Evolutionary conservation across 495 filamentous ascomycete species (phyloP).

Genomic region (Venustampulla echinocandica): DNA sequence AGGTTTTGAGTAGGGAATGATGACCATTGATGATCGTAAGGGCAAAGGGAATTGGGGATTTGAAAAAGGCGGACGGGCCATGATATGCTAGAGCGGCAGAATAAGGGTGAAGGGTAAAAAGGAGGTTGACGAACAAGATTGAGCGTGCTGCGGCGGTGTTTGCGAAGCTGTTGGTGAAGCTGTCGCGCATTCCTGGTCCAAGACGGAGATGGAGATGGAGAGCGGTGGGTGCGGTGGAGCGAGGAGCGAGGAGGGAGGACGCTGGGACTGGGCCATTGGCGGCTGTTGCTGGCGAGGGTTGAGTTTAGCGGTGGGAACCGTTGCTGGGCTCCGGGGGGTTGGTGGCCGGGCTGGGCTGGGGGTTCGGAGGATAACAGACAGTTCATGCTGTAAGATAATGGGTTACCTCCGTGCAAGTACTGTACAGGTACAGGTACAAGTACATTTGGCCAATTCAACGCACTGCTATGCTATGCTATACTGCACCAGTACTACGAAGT

Average conservation of each 20-base stretch:
- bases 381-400: too few relatives aligned
- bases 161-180: background rate
- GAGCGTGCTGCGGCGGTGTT: conserved; percentile 4
- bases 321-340: too few relatives aligned
- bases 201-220: conserved; percentile 18
- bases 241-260: background rate
- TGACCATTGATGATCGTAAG: conserved; percentile 17
- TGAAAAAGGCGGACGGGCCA: too few relatives aligned
- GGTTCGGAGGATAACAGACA: too few relatives aligned
- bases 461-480: too few relatives aligned
- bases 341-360: too few relatives aligned
- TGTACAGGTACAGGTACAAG: too few relatives aligned
- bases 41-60: conserved; percentile 18
- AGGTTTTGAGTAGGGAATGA: conserved; percentile 16
- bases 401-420: too few relatives aligned
- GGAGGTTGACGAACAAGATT: conserved; percentile 26
- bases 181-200: conserved; percentile 11
- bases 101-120: conserved; percentile 27
- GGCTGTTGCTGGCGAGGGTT: background rate
- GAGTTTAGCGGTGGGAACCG: background rate
- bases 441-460: too few relatives aligned
- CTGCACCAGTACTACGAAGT: too few relatives aligned
- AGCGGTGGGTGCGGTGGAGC: conserved; percentile 10
- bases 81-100: conserved; percentile 23
- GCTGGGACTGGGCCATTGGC: background rate